Percentiles rank a stretch among this genome's conserved stretches.
phyloP scores from a whole-genome alignment of 805 yeast genomes.

The Zygoascus biomembranicola region DNA sequence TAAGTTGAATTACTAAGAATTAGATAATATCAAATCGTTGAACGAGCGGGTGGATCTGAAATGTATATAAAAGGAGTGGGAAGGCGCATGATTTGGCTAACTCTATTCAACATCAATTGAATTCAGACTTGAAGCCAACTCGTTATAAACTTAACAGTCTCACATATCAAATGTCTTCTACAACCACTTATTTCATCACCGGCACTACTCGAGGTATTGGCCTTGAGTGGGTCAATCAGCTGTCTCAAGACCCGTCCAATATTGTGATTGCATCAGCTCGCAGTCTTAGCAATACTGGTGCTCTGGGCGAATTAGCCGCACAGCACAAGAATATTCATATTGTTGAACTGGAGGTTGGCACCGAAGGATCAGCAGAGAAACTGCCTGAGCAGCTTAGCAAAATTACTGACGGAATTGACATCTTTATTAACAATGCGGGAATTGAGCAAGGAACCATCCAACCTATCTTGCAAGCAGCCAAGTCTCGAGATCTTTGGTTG shows the following conservation, averaged over 20 bases:
- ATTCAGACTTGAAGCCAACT: no score
- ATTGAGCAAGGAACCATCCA: background rate
- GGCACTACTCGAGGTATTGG: constrained; percentile 34
- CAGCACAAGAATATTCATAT: constrained; percentile 18
- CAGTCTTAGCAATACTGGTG: constrained; percentile 10
- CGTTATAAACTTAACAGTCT: no score
- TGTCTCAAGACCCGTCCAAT: constrained; percentile 17
- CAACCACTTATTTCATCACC: constrained; percentile 22
- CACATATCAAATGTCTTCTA: background rate
- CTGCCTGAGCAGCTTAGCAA: constrained; percentile 13
- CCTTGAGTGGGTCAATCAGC: constrained; percentile 25
- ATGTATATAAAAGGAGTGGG: no score
- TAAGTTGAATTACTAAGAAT: no score
- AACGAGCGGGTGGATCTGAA: no score
- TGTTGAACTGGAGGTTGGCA: constrained; percentile 20
- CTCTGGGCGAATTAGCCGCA: constrained; percentile 7
- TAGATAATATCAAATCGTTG: no score
- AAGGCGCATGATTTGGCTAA: no score
- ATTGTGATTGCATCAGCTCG: constrained; percentile 21
- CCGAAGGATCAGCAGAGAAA: constrained; percentile 14
- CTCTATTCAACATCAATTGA: no score
- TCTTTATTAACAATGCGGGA: constrained; percentile 26
- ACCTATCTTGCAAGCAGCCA: background rate
- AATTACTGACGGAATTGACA: constrained; percentile 22
- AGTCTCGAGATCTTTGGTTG: constrained; percentile 5